Base-by-base conservation (phyloP, 2,329 filamentous ascomycete species). In the Bisporella sp. region DNA sequence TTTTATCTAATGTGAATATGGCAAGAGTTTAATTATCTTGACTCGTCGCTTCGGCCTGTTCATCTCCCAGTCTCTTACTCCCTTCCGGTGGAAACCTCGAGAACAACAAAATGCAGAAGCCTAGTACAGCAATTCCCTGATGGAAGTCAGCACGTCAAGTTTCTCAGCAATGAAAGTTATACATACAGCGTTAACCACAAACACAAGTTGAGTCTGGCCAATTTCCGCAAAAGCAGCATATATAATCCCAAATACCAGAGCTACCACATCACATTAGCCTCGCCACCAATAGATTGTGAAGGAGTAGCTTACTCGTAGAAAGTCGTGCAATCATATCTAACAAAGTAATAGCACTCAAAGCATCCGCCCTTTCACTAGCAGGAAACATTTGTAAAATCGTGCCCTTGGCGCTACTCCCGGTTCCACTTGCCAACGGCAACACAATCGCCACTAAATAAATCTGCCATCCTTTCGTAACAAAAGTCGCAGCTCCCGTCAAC, bases 361-460 rank as follows among this genome's bases (percentile, higher is more conserved):
- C 84, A 59, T 89, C 84, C 0, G 78, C 74, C 0, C 84, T 73
- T 49, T 84, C 77, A 0, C 72, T 72, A 1, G 78, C 71, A 0
- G 81, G 70, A 42, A 82, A 82, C 82, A 88, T 84, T 50, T 85
- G 78, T 0, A 85, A 76, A 52, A 88, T 86, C n/a, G 84, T 81
- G 1, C 84, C 85, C 57, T 88, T 89, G 1, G 83, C 82, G 0
- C 84, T 82, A 0, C 83, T 77, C 0, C 82, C 84, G 0, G 84
- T 84, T 0, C 85, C 85, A 0, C 84, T 84, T 0, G 81, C 83
- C 31, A 88, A 78, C 0, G 85, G 85, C 0, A 89, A 71, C 1
- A 87, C 62, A 30, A 79, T 75, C 0, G 82, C 82, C 75, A 75
- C 71, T 0, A 86, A 65, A 59, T 85, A 88, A 44, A 88, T 79